Conservation (phyloP, 768 basidiomycete genomes). For the Hydnomerulius pinastri region DNA sequence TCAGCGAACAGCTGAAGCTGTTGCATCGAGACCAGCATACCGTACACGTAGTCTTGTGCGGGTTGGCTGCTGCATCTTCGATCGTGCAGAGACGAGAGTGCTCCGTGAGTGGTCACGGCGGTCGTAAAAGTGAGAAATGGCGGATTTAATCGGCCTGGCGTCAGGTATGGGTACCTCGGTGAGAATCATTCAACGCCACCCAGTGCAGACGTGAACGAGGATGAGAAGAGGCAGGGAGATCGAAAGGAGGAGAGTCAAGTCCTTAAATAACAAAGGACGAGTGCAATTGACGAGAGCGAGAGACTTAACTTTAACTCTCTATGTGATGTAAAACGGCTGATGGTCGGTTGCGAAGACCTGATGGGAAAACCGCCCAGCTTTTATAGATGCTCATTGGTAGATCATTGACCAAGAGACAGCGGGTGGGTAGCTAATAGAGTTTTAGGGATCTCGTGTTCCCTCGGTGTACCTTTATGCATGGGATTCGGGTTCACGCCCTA, state of each 20-base stretch:
- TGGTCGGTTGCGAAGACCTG: conserved; percentile 28
- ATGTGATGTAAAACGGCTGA: conserved; percentile 37
- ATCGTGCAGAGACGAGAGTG: conserved; percentile 10
- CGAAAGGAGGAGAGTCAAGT: conserved; percentile 11
- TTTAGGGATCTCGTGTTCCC: conserved; percentile 26
- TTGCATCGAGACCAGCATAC: conserved; percentile 15
- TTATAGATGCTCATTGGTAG: conserved; percentile 22
- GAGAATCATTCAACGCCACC: conserved; percentile 27
- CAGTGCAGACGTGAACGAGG: conserved; percentile 16
- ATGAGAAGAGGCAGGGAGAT: conserved; percentile 7
- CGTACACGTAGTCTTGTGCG: conserved; percentile 61
- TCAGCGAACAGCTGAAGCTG: neutral
- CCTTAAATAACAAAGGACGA: conserved; percentile 32
- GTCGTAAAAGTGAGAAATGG: conserved; percentile 20
- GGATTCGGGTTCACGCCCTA: conserved; percentile 1
- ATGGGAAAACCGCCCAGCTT: conserved; percentile 25
- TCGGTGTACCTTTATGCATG: conserved; percentile 8
- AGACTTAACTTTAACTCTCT: conserved; percentile 31
- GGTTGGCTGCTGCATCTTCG: conserved; percentile 67
- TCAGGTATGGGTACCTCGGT: conserved; percentile 21
- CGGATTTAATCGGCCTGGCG: conserved; percentile 31
- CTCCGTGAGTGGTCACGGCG: conserved; percentile 19
- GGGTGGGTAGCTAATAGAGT: conserved; percentile 30
- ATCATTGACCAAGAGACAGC: conserved; percentile 19
- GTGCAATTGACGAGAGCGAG: conserved; percentile 18